These are phyloP conservation scores for Favolaschia claudopus DNA, from an alignment of 768 basidiomycete species.

Conservation along the genomic window DNA sequence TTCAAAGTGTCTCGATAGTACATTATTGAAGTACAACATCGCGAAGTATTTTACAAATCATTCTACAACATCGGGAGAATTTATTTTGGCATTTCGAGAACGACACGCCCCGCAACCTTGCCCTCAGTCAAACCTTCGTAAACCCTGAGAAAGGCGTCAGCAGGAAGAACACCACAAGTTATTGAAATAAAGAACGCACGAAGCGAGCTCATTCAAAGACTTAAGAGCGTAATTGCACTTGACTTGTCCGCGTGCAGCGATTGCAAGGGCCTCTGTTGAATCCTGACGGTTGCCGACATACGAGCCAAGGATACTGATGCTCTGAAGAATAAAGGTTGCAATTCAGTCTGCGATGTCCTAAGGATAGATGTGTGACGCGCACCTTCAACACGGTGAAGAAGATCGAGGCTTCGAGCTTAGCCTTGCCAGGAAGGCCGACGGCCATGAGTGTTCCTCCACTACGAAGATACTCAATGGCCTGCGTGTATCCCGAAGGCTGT, in stretches of 20 bases:
- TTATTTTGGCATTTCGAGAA: conserved; percentile 47
- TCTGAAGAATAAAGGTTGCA: conserved; percentile 39
- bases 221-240: conserved; percentile 60
- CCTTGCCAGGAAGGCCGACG: conserved; percentile 77
- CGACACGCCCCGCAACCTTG: conserved; percentile 58
- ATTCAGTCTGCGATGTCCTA: conserved; percentile 5
- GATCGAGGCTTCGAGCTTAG: conserved; percentile 65
- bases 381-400: conserved; percentile 78
- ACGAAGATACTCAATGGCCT: conserved; percentile 80
- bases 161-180: background rate
- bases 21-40: too few relatives aligned
- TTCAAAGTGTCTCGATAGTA: too few relatives aligned
- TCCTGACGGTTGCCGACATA: conserved; percentile 83
- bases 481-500: conserved; percentile 49
- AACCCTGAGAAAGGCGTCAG: conserved; percentile 33
- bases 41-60: too few relatives aligned
- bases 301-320: conserved; percentile 63
- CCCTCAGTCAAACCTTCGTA: conserved; percentile 51
- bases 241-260: conserved; percentile 76
- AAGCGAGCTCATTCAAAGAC: conserved; percentile 58
- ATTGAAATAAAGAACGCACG: conserved; percentile 46
- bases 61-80: conserved; percentile 1
- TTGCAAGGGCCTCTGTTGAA: conserved; percentile 78
- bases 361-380: background rate
- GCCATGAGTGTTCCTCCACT: conserved; percentile 77